Evolutionary conservation across 805 yeast species (phyloP), one percentile per base, ranked within the genome.

Genomic region (Yamadazyma endophytica): DNA sequence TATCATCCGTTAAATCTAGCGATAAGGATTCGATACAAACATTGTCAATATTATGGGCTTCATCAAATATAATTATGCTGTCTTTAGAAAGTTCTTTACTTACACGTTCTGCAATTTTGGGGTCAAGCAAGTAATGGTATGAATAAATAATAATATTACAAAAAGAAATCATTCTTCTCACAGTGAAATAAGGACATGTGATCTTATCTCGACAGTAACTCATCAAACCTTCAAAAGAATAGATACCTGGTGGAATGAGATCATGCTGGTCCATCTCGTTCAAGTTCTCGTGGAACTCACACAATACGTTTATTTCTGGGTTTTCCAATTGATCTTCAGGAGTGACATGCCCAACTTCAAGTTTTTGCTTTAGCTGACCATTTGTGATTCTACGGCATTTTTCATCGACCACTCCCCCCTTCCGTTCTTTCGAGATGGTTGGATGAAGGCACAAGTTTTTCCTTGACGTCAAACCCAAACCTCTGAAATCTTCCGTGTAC

Each of bases 31-130:
- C 99, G 36, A 92, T 92, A 64, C 99, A 92, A 35, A 92, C 99
- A 68, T 92, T 92, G 69, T 92, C 98, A 35, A 92, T 92, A 61
- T 92, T 92, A 58, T 92, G 99, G 28, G 98, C 98, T 64, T 92
- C 99, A 62, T 92, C 99, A 53, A 92, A 92, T 23, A 92, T 94
- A 40, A 92, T 83, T 37, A 92, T 92, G 33, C 94, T 75, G 50
- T 92, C 97, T 44, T 88, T 86, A 13, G 95, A 84, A 30, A 92
- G 72, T 51, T 92, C 97, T 41, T 73, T 77, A 4, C 97, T 88
- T 13, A 92, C 99, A 39, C 98, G 69, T 43, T 88, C 96, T 2
- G 97, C 92, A 55, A 92, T 92, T 53, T 92, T 92, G 13, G 99
- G 99, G 54, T 92, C 99, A 44, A 92, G 68, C 36, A 92, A 64